Base-by-base conservation (phyloP, 2,329 filamentous ascomycete species). In the Hypocrella siamensis region DNA sequence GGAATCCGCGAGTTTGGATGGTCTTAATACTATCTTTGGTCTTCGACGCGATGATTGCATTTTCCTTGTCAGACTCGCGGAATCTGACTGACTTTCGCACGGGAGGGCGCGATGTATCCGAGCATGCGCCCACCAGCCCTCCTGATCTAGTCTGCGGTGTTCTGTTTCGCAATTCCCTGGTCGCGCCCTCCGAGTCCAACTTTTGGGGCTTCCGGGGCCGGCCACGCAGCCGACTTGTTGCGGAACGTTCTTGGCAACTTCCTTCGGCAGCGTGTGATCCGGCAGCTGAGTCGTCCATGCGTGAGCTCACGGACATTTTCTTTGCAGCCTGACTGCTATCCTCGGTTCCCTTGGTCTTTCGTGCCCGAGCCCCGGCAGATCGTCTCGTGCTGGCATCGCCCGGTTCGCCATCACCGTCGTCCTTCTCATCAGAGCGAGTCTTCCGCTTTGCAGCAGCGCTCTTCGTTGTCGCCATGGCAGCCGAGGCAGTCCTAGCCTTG, bases 51-150 rank as follows among this genome's bases (percentile, higher is more conserved):
- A 67, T 68, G 15, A 58, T 47, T 24, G 71, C 51, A 40, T 77
- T 77, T 46, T 78, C 73, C 52, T 78, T 77, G 46, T 75, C 71
- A 3, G 68, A 67, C 41, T 71, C 69, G 45, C 75, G 62, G 47
- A 77, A 77, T 35, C 67, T 73, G 43, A 77, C 72, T 3, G 59
- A 63, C 56, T 75, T 78, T 56, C 69, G 75, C 21, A 58, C 49
- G 5, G 58, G 54, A 14, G 65, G 49, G 49, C 60, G 67, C 39
- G 40, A 47, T 3, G 45, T 38, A 21, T 54, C 49, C 12, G 47
- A 39, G 4, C n/a, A 42, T 22, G 7, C 7, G 7, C 21, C 21
- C 21, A 22, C 21, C 21, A 22, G 21, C 21, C 21, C 7, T 22
- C 21, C 12, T 22, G 21, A 12, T 22, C 7, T 7, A 12, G 44